These are phyloP conservation scores for Aspergillus neoniger DNA, from an alignment of 2,329 filamentous ascomycete genomes.

Conservation along the genomic window DNA sequence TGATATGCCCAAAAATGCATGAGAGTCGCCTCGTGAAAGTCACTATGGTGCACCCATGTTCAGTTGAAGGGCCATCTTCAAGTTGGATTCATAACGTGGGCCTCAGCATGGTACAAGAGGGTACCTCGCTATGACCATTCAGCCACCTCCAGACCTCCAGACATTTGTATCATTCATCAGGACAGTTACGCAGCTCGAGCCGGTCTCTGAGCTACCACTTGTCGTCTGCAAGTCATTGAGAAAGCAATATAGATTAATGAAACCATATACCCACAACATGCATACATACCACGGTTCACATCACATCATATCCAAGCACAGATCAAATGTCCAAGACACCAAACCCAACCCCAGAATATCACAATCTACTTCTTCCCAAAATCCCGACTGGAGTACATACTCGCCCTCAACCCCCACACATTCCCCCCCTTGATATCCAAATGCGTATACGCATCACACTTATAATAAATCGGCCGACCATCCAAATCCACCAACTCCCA, in stretches of 20 bases:
- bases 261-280: background rate
- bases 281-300: background rate
- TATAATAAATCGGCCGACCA: constrained; percentile 69
- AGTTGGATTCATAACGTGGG: background rate
- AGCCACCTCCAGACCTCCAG: background rate
- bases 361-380: constrained; percentile 29
- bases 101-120: background rate
- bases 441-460: constrained; percentile 71
- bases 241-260: background rate
- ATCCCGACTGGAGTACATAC: constrained; percentile 45
- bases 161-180: background rate
- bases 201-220: background rate
- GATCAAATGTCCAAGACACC: background rate
- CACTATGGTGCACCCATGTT: background rate
- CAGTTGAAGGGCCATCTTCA: background rate
- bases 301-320: background rate
- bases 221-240: background rate
- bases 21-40: background rate
- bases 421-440: constrained; percentile 64
- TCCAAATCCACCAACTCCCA: constrained; percentile 58
- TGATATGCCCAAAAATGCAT: too few species aligned
- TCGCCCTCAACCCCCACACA: constrained; percentile 62
- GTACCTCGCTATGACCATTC: background rate
- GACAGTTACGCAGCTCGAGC: background rate
- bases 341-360: background rate